phyloP scores from a whole-genome alignment of 345 rosid genomes.

The Euphorbia pulcherrima region DNA sequence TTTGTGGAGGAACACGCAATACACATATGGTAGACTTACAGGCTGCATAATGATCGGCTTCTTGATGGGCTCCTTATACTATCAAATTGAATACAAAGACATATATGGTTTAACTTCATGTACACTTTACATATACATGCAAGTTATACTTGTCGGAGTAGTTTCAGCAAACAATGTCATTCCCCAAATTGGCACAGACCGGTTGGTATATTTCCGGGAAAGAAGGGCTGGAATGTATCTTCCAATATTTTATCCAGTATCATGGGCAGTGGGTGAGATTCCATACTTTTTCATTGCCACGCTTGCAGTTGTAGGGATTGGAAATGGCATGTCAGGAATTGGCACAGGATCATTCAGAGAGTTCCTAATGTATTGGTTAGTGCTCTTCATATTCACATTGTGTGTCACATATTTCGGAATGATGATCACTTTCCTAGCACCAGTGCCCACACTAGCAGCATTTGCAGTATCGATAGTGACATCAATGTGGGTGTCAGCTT shows the following conservation, averaged over 20 bases:
- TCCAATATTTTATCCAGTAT: conserved; percentile 35
- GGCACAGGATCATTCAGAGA: conserved; percentile 26
- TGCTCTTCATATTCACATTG: conserved; percentile 29
- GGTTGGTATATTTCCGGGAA: conserved; percentile 34
- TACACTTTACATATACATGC: conserved; percentile 28
- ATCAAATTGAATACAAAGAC: conserved; percentile 25
- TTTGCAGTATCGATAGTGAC: conserved; percentile 32
- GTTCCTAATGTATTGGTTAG: conserved; percentile 28
- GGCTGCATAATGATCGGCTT: conserved; percentile 30
- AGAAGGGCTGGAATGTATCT: conserved; percentile 35
- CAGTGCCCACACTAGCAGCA: conserved; percentile 34
- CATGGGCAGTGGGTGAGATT: conserved; percentile 37
- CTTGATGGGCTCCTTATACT: conserved; percentile 31
- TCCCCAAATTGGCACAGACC: conserved; percentile 36
- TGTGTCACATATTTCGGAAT: conserved; percentile 31
- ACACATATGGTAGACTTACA: conserved; percentile 27
- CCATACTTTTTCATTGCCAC: conserved; percentile 32
- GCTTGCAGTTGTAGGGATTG: conserved; percentile 31
- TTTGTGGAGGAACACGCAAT: conserved; percentile 30
- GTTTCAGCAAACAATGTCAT: conserved; percentile 31
- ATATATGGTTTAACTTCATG: conserved; percentile 23
- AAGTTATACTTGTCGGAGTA: conserved; percentile 34
- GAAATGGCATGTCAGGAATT: conserved; percentile 32
- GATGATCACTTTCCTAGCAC: conserved; percentile 44
- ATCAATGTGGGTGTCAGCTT: conserved; percentile 33